Conservation (phyloP, 2,329 filamentous ascomycete genomes). For the Canariomyces notabilis region DNA sequence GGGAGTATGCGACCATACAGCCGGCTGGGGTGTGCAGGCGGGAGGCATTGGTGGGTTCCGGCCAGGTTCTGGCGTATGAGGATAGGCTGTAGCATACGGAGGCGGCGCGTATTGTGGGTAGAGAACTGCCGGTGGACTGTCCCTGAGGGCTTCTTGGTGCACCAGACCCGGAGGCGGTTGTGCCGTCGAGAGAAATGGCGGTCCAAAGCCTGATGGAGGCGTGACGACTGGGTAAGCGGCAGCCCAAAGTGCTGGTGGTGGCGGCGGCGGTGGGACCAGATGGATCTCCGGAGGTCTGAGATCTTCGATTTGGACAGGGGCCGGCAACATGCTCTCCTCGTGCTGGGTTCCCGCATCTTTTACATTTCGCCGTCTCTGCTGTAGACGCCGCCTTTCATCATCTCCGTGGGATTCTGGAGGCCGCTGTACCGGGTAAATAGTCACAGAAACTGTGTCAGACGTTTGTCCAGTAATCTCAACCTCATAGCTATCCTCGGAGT, state of each 20-base stretch:
- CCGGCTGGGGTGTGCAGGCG: background rate
- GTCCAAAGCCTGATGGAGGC: background rate
- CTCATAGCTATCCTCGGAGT: background rate
- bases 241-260: conserved; percentile 1
- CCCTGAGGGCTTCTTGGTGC: background rate
- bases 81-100: background rate
- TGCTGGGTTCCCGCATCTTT: background rate
- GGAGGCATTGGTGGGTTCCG: background rate
- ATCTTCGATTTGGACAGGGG: background rate
- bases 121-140: background rate
- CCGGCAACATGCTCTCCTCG: background rate
- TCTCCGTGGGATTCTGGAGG: background rate
- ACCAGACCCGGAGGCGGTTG: background rate
- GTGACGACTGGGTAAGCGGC: background rate
- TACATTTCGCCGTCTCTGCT: background rate
- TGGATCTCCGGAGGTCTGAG: conserved; percentile 1
- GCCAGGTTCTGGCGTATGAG: background rate
- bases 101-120: conserved; percentile 1
- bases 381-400: background rate
- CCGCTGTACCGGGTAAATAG: conserved; percentile 7
- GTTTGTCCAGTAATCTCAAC: conserved; percentile 1
- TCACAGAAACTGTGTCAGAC: conserved; percentile 7
- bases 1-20: background rate
- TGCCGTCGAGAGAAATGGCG: background rate
- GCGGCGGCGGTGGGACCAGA: conserved; percentile 7